Base-by-base conservation (phyloP, 805 yeast genomes). In the Saccharomycopsis selenospora region DNA sequence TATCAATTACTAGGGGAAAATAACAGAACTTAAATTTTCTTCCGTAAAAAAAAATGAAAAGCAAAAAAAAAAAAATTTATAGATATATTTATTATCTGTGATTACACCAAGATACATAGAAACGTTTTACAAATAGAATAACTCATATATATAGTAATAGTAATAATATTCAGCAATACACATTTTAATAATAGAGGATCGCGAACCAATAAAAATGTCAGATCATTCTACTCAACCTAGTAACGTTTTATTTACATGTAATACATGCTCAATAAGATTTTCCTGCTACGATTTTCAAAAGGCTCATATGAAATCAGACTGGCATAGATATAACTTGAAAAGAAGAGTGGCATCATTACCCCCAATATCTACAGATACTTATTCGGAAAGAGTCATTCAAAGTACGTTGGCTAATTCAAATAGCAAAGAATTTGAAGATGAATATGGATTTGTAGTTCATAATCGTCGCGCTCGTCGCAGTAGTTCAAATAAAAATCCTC, bases 321-420 rank as follows among this genome's bases (percentile, higher is more conserved):
- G 99, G 99, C 99, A 93, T 62, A 76, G 99, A 54, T 93, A 93
- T 66, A 93, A 93, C 61, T 73, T 93, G 60, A 93, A 93, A 62
- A 79, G 99, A 67, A 77, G 96, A 59, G 96, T 93, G 27, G 95
- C 96, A 1, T 75, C 76, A 26, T 66, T 89, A 50, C 82, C 90
- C 4, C 82, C 95, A 1, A 77, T 89, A 26, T 67, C 80, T 17
- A 77, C 87, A 2, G 84, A 76, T 44, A 62, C 70, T 3, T 77
- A 77, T 63, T 82, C 82, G 1, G 81, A 77, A 56, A 77, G 79
- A 58, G 75, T 79, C 42, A 13, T 17, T 2, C 26, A 26, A n/a
- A 22, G 45, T 4, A 38, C 62, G 24, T 25, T 11, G 41, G 24
- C 20, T 4, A 24, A 26, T 5, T 42, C 22, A 30, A 42, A 23